These are phyloP conservation scores for Peronospora tabacina DNA, from an alignment of 352 stramenopile genomes.

Conservation along the genomic window DNA sequence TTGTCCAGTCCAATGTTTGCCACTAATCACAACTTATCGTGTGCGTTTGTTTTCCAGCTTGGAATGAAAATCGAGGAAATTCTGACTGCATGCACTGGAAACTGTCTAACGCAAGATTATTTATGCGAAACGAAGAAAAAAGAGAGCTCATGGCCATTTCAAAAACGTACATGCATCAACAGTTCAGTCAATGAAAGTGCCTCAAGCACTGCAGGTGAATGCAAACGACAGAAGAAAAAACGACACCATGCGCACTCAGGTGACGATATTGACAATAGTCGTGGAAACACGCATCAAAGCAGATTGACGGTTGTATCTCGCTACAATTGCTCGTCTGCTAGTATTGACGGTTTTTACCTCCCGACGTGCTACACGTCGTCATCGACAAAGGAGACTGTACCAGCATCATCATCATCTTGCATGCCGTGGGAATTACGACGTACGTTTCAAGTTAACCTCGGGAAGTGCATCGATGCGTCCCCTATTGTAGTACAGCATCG, in stretches of 20 bases:
- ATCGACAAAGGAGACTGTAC: neutral
- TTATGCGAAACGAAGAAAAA: neutral
- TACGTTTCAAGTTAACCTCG: conserved; percentile 33
- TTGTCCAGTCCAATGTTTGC: neutral
- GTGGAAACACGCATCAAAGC: neutral
- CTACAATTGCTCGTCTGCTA: conserved; percentile 24
- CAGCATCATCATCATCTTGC: neutral
- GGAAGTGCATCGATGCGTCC: conserved; percentile 61
- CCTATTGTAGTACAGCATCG: conserved; percentile 35
- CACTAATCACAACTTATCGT: conserved; percentile 1
- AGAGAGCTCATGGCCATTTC: neutral
- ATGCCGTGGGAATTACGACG: conserved; percentile 13
- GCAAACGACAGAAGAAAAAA: conserved; percentile 23
- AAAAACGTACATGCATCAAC: neutral
- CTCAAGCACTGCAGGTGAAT: neutral
- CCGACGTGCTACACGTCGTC: conserved; percentile 11
- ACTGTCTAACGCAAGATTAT: neutral
- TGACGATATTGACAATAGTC: neutral
- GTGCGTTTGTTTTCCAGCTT: conserved; percentile 11
- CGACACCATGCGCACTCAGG: neutral
- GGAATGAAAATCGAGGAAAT: conserved; percentile 21
- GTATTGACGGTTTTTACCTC: conserved; percentile 7
- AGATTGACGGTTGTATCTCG: conserved; percentile 18
- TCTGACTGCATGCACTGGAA: neutral
- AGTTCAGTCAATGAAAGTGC: neutral